A percentile compares a stretch with the other conserved stretches of the same genome.
phyloP scores from a whole-genome alignment of 2,329 filamentous ascomycete genomes.

The Beauveria medogensis region DNA sequence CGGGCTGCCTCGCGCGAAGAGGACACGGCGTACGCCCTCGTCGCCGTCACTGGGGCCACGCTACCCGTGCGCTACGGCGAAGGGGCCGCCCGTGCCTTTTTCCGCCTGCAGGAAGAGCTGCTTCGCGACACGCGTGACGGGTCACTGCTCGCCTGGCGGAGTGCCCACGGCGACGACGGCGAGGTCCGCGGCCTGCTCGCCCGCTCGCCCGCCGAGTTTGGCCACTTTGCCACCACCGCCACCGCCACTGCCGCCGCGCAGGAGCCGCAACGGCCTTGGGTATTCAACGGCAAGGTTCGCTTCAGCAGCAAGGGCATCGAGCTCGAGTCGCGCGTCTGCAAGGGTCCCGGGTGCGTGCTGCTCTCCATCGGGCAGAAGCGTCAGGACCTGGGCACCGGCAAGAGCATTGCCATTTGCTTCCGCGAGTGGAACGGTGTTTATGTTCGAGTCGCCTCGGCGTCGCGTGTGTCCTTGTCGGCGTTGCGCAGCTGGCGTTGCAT shows the following conservation, averaged over 20 bases:
- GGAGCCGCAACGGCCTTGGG: constrained; percentile 1
- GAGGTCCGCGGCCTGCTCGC: constrained; percentile 6
- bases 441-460: background rate
- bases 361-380: constrained; percentile 1
- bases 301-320: constrained; percentile 9
- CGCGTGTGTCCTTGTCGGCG: background rate
- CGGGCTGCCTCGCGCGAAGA: constrained; percentile 2
- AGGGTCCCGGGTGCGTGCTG: background rate
- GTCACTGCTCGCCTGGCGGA: constrained; percentile 8
- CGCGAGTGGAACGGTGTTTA: constrained; percentile 4
- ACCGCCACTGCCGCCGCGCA: background rate
- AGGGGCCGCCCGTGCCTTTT: background rate
- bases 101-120: constrained; percentile 8
- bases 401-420: constrained; percentile 1
- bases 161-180: background rate
- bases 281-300: constrained; percentile 2
- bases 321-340: constrained; percentile 1
- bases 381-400: background rate
- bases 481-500: constrained; percentile 1
- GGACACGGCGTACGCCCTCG: constrained; percentile 2
- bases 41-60: constrained; percentile 1
- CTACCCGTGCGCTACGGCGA: constrained; percentile 8
- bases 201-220: constrained; percentile 6
- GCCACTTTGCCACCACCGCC: background rate
- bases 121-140: constrained; percentile 9